Conservation (phyloP, 2,329 filamentous ascomycete genomes). For the Colletotrichum eleusines region DNA sequence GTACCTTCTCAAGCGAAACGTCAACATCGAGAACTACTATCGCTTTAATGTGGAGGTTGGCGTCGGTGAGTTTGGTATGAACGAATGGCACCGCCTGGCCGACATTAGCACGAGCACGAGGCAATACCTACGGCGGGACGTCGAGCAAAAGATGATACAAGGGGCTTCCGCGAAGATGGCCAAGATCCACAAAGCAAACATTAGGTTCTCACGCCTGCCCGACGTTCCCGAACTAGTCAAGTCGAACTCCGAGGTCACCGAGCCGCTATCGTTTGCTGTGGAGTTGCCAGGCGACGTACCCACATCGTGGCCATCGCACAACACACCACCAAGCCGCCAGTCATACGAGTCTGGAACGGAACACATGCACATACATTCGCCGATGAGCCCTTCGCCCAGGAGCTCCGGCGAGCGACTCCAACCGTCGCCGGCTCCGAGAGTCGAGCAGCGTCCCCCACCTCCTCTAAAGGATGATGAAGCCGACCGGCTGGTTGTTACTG, state of each 20-base stretch:
- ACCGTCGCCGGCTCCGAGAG: slow-evolving; percentile 48
- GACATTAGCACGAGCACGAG: slow-evolving; percentile 95
- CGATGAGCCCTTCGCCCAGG: slow-evolving; percentile 58
- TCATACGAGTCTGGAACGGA: slow-evolving; percentile 71
- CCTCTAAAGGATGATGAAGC: slow-evolving; percentile 55
- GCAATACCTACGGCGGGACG: slow-evolving; percentile 80
- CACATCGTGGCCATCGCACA: slow-evolving; percentile 49
- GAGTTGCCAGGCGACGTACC: slow-evolving; percentile 71
- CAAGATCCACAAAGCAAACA: slow-evolving; percentile 83
- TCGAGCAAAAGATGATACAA: slow-evolving; percentile 82
- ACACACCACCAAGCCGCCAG: slow-evolving; percentile 58
- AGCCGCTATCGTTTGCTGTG: slow-evolving; percentile 66
- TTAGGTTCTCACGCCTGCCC: slow-evolving; percentile 68
- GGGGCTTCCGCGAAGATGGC: slow-evolving; percentile 84
- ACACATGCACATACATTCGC: slow-evolving; percentile 57
- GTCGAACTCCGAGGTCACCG: slow-evolving; percentile 55
- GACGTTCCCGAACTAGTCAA: slow-evolving; percentile 59
- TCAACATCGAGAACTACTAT: slow-evolving; percentile 92
- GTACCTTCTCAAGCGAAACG: slow-evolving; percentile 79
- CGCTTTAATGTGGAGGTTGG: slow-evolving; percentile 97
- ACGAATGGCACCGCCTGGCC: slow-evolving; percentile 93
- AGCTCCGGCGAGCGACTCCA: slow-evolving; percentile 62
- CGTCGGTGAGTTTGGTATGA: slow-evolving; percentile 98
- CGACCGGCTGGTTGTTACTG: slow-evolving; percentile 67
- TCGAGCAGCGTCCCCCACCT: slow-evolving; percentile 48